Base-by-base conservation (phyloP, 768 basidiomycete species). In the Leccinum disarticulatum region DNA sequence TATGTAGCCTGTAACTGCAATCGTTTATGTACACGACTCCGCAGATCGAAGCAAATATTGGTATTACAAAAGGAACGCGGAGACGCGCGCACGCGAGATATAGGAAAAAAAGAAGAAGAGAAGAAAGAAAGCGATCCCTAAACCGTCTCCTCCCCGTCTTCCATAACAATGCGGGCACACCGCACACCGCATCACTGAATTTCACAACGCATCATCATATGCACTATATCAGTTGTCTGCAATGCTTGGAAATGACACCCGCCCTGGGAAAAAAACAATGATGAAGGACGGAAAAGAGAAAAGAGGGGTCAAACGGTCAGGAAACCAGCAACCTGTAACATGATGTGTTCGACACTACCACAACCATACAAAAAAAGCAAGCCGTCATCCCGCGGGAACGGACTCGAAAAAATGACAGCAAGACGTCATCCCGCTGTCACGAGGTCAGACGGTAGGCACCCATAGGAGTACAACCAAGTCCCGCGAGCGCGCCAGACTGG, bases 181-280 rank as follows among this genome's bases (percentile, higher is more conserved):
- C 38, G 22, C 22, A n/a, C 59, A 69, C 64, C n/a, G 60, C 46
- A 69, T 67, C 60, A 69, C 57, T 61, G 60, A 71, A 69, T 69
- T 64, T 64, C 59, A 68, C 41, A 41, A 41, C 41, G 41, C 8
- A n/a, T 41, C 41, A 41, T 41, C 22, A 22, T 22, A 41, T 41
- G 17, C 17, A 38, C 38, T 38, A 38, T 38, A 38, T 38, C 38
- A 38, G 17, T 38, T 22, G 22, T 22, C 22, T 22, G 22, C 22
- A 22, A 22, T 22, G 55, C 52, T 55, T 54, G 41, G 41, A 35
- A 56, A 57, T 55, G 31, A 30, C 36, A 30, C 41, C 25, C 6
- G 28, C 38, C 17, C n/a, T 36, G 46, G 46, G 46, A 47, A 47
- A 33, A 22, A 11, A 3, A 22, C n/a, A 47, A 19, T 47, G 22